Conservation (phyloP, 352 stramenopile genomes). For the Globisporangium carolinianum region DNA sequence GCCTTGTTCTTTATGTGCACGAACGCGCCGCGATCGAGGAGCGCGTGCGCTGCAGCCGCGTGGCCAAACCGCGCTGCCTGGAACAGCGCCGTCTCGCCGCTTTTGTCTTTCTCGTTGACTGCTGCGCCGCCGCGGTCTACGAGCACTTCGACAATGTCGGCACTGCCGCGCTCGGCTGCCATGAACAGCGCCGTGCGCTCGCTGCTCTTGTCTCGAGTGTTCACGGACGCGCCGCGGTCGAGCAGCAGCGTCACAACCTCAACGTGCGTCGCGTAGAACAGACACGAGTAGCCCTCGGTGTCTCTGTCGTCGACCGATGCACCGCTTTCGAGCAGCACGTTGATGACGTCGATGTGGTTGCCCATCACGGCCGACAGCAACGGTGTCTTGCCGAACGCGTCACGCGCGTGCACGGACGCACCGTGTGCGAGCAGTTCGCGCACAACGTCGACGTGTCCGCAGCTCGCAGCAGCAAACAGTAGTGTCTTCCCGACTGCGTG, state of each 20-base stretch:
- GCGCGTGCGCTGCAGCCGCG: neutral
- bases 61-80: constrained; percentile 11
- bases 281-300: constrained; percentile 8
- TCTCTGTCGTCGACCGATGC: constrained; percentile 4
- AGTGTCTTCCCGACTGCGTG: constrained; percentile 12
- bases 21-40: constrained; percentile 10
- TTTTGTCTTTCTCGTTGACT: constrained; percentile 12
- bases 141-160: constrained; percentile 6
- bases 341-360: constrained; percentile 5
- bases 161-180: constrained; percentile 6
- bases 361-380: constrained; percentile 10
- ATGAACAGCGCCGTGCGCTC: constrained; percentile 12
- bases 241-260: constrained; percentile 6
- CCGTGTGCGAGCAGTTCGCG: constrained; percentile 6
- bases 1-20: constrained; percentile 9
- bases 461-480: constrained; percentile 11
- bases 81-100: constrained; percentile 11
- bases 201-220: constrained; percentile 1
- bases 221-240: constrained; percentile 1
- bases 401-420: constrained; percentile 4
- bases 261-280: constrained; percentile 10
- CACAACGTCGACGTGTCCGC: constrained; percentile 9
- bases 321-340: constrained; percentile 3
- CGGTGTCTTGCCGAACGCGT: constrained; percentile 13
- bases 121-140: neutral